A percentile compares a stretch with the other conserved stretches of the same genome.
phyloP scores from a whole-genome alignment of 495 filamentous ascomycete species.

The Podospora sp. region DNA sequence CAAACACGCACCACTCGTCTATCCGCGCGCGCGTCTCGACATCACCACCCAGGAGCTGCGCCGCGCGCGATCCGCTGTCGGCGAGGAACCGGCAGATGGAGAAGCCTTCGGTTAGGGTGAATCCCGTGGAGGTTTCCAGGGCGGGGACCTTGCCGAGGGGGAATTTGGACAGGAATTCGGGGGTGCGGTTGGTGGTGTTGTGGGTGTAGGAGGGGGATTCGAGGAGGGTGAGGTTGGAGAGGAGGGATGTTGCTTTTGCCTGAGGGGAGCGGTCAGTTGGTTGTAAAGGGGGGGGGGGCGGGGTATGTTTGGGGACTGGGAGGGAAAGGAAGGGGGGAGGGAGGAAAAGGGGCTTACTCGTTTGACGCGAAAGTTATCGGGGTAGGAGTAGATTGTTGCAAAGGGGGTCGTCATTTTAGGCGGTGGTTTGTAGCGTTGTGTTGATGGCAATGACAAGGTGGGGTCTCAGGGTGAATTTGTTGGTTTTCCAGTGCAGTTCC shows the following conservation, averaged over 20 bases:
- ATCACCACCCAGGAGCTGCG: constrained; percentile 54
- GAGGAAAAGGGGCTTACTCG: constrained; percentile 40
- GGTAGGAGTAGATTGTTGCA: constrained; percentile 55
- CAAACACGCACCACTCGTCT: constrained; percentile 54
- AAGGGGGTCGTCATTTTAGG: constrained; percentile 56
- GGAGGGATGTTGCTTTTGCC: constrained; percentile 53
- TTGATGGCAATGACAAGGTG: too few relatives aligned
- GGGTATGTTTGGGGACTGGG: too few relatives aligned
- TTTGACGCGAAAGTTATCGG: constrained; percentile 50
- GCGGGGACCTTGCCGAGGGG: constrained; percentile 63
- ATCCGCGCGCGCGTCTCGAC: constrained; percentile 52
- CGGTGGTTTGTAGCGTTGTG: too few relatives aligned
- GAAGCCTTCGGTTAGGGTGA: constrained; percentile 53
- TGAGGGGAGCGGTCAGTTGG: constrained; percentile 27
- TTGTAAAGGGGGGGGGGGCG: not conserved
- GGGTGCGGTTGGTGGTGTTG: constrained; percentile 50
- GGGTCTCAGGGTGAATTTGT: too few relatives aligned
- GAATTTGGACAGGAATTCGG: constrained; percentile 62
- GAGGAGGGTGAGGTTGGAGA: constrained; percentile 54
- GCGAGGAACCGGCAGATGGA: constrained; percentile 62
- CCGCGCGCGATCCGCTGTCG: constrained; percentile 52
- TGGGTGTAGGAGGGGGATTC: constrained; percentile 44
- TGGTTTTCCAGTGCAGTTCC: too few relatives aligned
- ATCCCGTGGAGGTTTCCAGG: constrained; percentile 57
- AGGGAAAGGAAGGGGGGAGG: too few relatives aligned